Base-by-base conservation (phyloP, 495 filamentous ascomycete species). In the Tuber umbilicatum region DNA sequence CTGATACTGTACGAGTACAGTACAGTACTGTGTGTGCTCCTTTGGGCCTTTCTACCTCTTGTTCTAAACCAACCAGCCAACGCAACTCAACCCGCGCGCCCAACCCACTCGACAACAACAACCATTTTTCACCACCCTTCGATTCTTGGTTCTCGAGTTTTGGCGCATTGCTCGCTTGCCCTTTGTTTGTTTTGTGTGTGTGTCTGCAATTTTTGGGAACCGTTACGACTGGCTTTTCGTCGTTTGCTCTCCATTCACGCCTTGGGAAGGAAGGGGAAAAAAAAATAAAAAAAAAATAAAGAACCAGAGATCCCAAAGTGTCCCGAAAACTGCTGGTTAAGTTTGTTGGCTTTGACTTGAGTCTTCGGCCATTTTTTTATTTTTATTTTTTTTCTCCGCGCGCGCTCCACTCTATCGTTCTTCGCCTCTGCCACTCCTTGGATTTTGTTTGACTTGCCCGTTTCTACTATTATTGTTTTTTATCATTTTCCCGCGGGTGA, bases 281-380 rank as follows among this genome's bases (percentile, higher is more conserved):
- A 43, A 43, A 43, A 43, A 43, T 43, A 43, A 17, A 43, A 17
- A 12, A 43, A 43, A 42, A 27, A 42, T 2, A 42, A 17, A 43
- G 16, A 43, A 16, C 1, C 1, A 0, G 10, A 27, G 2, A 37
- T 71, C 40, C 50, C 47, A 47, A 47, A 47, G 72, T 41, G 47
- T 64, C 73, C 75, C 73, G 38, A 43, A 42, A 60, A 77, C 78
- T 75, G 77, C 79, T 78, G 72, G 77, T 73, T 70, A 77, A 74
- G 70, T 80, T 72, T 42, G 64, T 75, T 74, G n/a, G 39, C 2
- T 74, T 45, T 70, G 64, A 41, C 73, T 73, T 47, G 73, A 64
- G 71, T 70, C 73, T 31, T 77, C 71, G 35, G 70, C 77, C 70
- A 68, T 55, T 73, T 75, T 74, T 68, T 64, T 75, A n/a, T 73